phyloP scores from a whole-genome alignment of 805 yeast species.

The Suhomyces pyralidae region DNA sequence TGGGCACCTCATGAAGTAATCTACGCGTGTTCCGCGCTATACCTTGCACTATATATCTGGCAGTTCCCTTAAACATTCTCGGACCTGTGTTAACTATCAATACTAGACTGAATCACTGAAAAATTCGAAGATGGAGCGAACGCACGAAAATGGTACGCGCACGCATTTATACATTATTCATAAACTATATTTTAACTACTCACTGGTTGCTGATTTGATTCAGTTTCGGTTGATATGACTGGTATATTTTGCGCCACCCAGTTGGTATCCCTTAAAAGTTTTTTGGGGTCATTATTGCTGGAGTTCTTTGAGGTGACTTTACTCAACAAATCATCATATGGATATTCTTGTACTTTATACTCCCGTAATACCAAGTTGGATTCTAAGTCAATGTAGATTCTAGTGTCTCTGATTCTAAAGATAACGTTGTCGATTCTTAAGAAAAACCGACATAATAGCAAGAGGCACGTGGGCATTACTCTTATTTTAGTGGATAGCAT shows the following conservation, averaged over 20 bases:
- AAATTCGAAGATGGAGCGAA: conserved; percentile 4
- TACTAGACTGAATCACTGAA: conserved; percentile 3
- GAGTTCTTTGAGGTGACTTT: conserved; percentile 21
- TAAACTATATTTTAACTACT: not conserved
- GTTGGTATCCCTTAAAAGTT: conserved; percentile 65
- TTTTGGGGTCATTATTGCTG: conserved; percentile 35
- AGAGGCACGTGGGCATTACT: conserved; percentile 80
- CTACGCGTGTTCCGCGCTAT: conserved; percentile 18
- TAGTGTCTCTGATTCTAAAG: conserved; percentile 77
- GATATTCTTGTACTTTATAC: conserved; percentile 57
- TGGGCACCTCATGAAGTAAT: conserved; percentile 63
- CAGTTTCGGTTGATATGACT: conserved; percentile 25
- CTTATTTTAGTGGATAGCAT: conserved; percentile 74
- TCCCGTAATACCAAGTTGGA: conserved; percentile 68
- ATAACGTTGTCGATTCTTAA: conserved; percentile 88
- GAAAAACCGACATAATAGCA: conserved; percentile 74
- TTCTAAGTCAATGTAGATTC: conserved; percentile 76
- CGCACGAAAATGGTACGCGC: conserved; percentile 4
- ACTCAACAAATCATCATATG: conserved; percentile 29
- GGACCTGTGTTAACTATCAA: not conserved
- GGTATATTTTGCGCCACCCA: conserved; percentile 67
- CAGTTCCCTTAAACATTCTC: conserved; percentile 5
- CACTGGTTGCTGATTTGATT: conserved; percentile 5
- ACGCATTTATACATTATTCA: not conserved
- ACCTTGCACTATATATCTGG: conserved; percentile 2